Evolutionary conservation across 2,329 filamentous ascomycete species (phyloP).

Genomic region (Venturia oleaginea): DNA sequence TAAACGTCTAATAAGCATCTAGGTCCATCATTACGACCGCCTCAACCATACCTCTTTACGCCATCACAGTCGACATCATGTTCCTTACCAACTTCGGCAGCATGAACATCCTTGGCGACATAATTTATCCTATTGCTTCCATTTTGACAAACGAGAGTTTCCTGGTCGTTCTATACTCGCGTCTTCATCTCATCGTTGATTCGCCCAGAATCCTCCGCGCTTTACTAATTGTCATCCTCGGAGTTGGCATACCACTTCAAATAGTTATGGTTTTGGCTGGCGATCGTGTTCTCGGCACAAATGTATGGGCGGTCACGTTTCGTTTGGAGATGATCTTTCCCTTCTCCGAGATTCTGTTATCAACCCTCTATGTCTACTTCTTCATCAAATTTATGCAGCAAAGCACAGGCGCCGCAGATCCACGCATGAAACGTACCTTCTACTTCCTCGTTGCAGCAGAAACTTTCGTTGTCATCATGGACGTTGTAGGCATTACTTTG

Average conservation of each 20-base stretch:
- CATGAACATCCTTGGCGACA: neutral
- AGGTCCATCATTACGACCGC: slow-evolving; percentile 4
- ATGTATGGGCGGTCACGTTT: neutral
- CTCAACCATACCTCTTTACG: neutral
- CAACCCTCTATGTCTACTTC: neutral
- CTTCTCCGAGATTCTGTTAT: neutral
- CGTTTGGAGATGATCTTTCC: neutral
- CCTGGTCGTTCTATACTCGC: neutral
- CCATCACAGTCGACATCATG: neutral
- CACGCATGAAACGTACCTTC: neutral
- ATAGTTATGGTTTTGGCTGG: neutral
- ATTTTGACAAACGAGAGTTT: neutral
- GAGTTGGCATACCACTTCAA: neutral
- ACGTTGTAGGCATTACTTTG: neutral
- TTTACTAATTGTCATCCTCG: neutral
- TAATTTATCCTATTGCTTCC: neutral
- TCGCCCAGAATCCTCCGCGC: neutral
- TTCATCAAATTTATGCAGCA: slow-evolving; percentile 1
- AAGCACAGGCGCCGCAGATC: neutral
- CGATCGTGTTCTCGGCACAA: neutral
- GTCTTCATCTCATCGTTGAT: slow-evolving; percentile 10
- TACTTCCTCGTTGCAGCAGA: neutral
- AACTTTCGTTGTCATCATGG: neutral
- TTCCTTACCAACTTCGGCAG: slow-evolving; percentile 1
- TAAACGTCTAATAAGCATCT: too few species aligned